Conservation (phyloP, 2,329 filamentous ascomycete species). For the Alternaria brassicicola region DNA sequence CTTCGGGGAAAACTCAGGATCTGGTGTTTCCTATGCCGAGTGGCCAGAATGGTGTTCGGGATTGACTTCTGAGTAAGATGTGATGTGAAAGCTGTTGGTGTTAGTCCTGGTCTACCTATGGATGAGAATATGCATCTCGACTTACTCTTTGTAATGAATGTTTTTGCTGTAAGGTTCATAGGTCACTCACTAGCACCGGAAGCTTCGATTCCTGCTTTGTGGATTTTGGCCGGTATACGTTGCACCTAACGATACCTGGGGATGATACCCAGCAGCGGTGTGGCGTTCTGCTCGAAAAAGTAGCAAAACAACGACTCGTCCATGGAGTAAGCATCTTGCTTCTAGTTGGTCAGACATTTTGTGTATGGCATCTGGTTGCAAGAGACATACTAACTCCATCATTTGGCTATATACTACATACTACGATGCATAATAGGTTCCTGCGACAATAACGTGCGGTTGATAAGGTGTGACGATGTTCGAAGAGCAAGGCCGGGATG, state of each 20-base stretch:
- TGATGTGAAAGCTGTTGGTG: constrained; percentile 53
- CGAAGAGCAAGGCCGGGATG: constrained; percentile 26
- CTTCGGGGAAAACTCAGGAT: constrained; percentile 50
- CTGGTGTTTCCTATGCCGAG: constrained; percentile 55
- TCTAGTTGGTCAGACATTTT: constrained; percentile 35
- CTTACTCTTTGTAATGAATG: constrained; percentile 64
- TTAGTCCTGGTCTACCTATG: not conserved
- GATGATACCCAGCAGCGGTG: constrained; percentile 49
- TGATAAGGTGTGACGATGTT: constrained; percentile 3
- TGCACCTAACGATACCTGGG: constrained; percentile 55
- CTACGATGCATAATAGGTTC: constrained; percentile 16
- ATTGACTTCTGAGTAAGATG: constrained; percentile 53
- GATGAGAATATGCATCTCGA: not conserved
- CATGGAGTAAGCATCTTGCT: constrained; percentile 40
- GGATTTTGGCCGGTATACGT: constrained; percentile 58
- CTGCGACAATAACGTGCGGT: constrained; percentile 9
- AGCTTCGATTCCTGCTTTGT: constrained; percentile 45
- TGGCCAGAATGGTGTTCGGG: constrained; percentile 48
- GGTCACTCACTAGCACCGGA: constrained; percentile 71
- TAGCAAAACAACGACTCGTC: constrained; percentile 51
- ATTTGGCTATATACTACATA: constrained; percentile 26
- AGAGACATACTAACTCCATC: not conserved
- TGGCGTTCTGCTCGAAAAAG: constrained; percentile 59
- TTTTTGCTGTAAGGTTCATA: constrained; percentile 79
- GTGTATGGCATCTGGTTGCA: not conserved